Conservation (phyloP, 148 eudicot genomes). For the Vaccinium darrowii region DNA sequence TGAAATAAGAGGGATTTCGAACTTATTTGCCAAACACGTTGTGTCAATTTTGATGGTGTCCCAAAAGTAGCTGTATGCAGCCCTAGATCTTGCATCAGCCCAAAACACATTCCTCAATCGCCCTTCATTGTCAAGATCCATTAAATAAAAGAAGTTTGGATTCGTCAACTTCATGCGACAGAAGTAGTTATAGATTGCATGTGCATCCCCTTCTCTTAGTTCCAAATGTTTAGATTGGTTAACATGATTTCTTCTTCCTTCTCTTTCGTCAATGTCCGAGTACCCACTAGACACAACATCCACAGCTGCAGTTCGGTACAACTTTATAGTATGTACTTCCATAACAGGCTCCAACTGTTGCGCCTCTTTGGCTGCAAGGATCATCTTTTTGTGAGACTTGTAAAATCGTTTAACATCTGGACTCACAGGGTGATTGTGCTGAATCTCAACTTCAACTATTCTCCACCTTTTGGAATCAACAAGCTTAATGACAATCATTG, state of each 20-base stretch:
- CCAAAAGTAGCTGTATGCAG: slow-evolving; percentile 30
- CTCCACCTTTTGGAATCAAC: slow-evolving; percentile 41
- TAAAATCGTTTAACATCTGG: slow-evolving; percentile 34
- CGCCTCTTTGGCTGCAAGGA: slow-evolving; percentile 31
- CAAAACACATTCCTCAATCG: slow-evolving; percentile 36
- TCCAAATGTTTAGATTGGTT: slow-evolving; percentile 36
- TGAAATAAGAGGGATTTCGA: slow-evolving; percentile 34
- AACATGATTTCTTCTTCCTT: slow-evolving; percentile 15
- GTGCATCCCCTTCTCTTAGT: slow-evolving; percentile 39
- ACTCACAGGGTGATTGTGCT: slow-evolving; percentile 37
- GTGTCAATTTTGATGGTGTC: slow-evolving; percentile 36
- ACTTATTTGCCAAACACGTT: slow-evolving; percentile 34
- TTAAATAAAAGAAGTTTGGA: slow-evolving; percentile 36
- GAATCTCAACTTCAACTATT: slow-evolving; percentile 37
- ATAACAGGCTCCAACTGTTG: slow-evolving; percentile 27
- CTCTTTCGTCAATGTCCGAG: slow-evolving; percentile 17
- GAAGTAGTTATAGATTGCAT: slow-evolving; percentile 36
- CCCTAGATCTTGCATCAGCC: slow-evolving; percentile 45
- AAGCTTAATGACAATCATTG: slow-evolving; percentile 38
- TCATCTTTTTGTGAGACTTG: slow-evolving; percentile 40
- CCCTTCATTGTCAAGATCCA: slow-evolving; percentile 38
- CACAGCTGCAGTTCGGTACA: slow-evolving; percentile 29
- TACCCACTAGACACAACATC: slow-evolving; percentile 22
- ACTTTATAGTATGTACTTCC: slow-evolving; percentile 35
- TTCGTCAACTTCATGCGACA: slow-evolving; percentile 44